Evolutionary conservation across 148 eudicot species (phyloP).

Genomic region (Spergularia bocconei): DNA sequence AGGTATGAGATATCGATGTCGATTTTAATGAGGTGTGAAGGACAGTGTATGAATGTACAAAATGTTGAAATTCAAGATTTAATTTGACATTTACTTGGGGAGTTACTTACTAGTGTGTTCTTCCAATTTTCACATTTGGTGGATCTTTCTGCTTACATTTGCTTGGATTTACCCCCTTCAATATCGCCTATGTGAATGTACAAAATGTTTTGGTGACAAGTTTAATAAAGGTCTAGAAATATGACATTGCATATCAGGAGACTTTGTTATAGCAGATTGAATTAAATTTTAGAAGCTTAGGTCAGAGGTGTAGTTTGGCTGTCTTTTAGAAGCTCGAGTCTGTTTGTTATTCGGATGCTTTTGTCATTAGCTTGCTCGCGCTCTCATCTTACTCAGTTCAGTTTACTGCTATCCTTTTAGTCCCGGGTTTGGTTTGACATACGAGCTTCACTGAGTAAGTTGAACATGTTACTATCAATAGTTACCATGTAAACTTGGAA

Average conservation of each 20-base stretch:
- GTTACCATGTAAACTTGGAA: background rate
- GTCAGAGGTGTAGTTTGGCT: background rate
- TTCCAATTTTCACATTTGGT: too few species aligned
- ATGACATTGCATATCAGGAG: too few species aligned
- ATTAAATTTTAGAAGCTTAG: background rate
- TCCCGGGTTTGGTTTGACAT: background rate
- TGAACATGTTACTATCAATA: background rate
- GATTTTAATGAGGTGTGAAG: too few species aligned
- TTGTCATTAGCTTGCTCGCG: too few species aligned
- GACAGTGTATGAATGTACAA: background rate
- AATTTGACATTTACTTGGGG: conserved; percentile 1
- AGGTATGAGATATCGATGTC: background rate
- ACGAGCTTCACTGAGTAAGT: background rate
- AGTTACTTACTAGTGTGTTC: background rate
- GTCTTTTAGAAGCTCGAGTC: background rate
- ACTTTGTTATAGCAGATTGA: background rate
- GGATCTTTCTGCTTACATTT: too few species aligned
- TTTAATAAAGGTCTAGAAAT: too few species aligned
- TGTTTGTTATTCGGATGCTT: background rate
- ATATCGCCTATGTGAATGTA: background rate
- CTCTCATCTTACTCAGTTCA: background rate
- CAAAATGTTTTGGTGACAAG: background rate
- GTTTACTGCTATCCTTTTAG: background rate
- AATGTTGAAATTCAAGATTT: background rate
- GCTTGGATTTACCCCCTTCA: too few species aligned